Evolutionary conservation across 139 green algal species (phyloP).

Genomic region (Chlorokybus atmophyticus): DNA sequence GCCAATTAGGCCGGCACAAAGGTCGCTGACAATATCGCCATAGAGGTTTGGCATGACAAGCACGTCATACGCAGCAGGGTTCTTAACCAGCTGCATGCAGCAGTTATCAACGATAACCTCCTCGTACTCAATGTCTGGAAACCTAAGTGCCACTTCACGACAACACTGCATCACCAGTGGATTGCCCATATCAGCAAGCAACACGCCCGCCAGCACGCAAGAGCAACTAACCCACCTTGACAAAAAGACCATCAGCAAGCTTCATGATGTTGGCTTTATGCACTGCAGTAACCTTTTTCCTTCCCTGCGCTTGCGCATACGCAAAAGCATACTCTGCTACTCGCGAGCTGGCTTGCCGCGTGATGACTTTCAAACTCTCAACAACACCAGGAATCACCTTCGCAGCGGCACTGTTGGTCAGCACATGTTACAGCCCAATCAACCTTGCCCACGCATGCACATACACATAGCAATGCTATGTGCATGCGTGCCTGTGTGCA

Average conservation of each 20-base stretch:
- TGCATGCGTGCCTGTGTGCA: too few species aligned
- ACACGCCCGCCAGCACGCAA: too few species aligned
- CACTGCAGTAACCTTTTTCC: constrained; percentile 62
- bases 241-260: constrained; percentile 83
- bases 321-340: constrained; percentile 87
- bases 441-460: too few species aligned
- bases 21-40: constrained; percentile 89
- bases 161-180: constrained; percentile 71
- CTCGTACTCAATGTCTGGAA: constrained; percentile 81
- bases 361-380: constrained; percentile 90
- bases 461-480: too few species aligned
- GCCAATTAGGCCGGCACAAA: constrained; percentile 85
- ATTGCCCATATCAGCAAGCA: too few species aligned
- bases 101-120: constrained; percentile 96
- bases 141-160: constrained; percentile 62
- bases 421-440: too few species aligned
- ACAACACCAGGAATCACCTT: constrained; percentile 71
- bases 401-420: not conserved
- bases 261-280: constrained; percentile 98
- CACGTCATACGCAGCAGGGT: constrained; percentile 83
- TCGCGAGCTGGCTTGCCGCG: constrained; percentile 54
- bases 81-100: constrained; percentile 78
- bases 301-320: constrained; percentile 65
- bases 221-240: too few species aligned
- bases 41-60: constrained; percentile 95